Evolutionary conservation across 495 filamentous ascomycete genomes (phyloP), one percentile per base, ranked within the genome.

Genomic region (Neurospora pannonica): DNA sequence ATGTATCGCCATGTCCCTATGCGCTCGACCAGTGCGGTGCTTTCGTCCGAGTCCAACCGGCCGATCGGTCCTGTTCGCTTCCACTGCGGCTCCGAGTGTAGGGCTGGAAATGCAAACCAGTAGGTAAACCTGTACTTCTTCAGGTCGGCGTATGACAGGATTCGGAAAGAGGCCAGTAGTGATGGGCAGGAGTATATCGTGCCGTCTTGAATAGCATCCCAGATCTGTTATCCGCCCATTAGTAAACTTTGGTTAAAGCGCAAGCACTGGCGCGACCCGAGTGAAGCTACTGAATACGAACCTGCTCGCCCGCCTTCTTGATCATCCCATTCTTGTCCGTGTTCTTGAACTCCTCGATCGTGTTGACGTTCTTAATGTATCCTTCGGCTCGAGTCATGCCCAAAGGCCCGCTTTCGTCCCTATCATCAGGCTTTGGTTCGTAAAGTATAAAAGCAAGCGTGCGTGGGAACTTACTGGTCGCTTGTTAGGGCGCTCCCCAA

Each of bases 121-220:
- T 97, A 97, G 36, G 90, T 92, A 77, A 98, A 98, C 72, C 88
- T 92, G 83, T 97, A 98, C 79, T 94, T 97, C 84, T 99, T 99
- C 31, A 99, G 86, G 81, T 98, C 94, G 67, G 96, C 95, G 81
- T 93, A 99, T n/a, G 93, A 97, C 67, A 98, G 89, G 54, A 96
- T 89, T 9, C 91, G 84, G 82, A 98, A 98, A 10, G 92, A 94
- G 2, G 94, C 88, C 21, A 99, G 89, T 11, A 98, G 86, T 38
- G 95, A 97, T 15, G 97, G 96, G 38, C 93, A 93, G 13, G 93
- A 95, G 81, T 95, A 97, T 76, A 99, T 97, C 8, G 93, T 97
- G 24, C 95, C 95, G 81, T 99, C 96, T 75, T 92, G 89, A 77
- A 98, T 97, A 36, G 96, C 96, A 83, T 98, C 94, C 97, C 95